phyloP scores from a whole-genome alignment of 352 stramenopile genomes.

The Elongisporangium undulatum region DNA sequence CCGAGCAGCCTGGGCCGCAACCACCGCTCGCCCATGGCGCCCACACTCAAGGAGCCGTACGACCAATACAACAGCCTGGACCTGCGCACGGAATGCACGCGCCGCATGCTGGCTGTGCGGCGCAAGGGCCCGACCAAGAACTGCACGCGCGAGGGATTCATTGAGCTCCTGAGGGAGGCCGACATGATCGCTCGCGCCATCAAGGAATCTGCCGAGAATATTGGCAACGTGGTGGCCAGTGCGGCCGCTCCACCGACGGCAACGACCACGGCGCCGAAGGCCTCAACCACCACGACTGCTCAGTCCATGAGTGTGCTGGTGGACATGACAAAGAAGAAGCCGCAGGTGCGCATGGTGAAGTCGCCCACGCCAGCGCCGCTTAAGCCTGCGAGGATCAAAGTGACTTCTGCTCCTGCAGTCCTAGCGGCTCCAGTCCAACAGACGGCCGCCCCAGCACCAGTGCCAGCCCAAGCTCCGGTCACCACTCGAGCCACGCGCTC shows the following conservation, averaged over 20 bases:
- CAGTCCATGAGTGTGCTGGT: neutral
- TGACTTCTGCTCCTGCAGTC: neutral
- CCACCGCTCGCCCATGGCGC: neutral
- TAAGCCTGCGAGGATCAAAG: neutral
- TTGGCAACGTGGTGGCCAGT: neutral
- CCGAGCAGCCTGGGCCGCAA: neutral
- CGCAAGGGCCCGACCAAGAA: slow-evolving; percentile 9
- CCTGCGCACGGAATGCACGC: slow-evolving; percentile 27
- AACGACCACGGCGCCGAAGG: neutral
- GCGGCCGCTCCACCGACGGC: neutral
- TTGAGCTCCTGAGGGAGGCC: slow-evolving; percentile 25
- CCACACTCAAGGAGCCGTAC: slow-evolving; percentile 32
- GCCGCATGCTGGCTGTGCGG: slow-evolving; percentile 18
- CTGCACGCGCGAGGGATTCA: slow-evolving; percentile 17
- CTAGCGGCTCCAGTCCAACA: no score
- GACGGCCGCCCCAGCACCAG: neutral
- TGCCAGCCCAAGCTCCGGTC: neutral
- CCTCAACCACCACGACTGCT: neutral
- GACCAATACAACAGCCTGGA: slow-evolving; percentile 24
- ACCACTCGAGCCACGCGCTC: neutral
- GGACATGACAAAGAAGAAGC: neutral
- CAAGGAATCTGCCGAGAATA: neutral
- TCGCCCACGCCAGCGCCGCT: neutral
- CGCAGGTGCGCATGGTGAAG: neutral
- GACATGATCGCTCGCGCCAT: slow-evolving; percentile 17